phyloP scores from a whole-genome alignment of 768 basidiomycete species.

The Hydnomerulius pinastri region DNA sequence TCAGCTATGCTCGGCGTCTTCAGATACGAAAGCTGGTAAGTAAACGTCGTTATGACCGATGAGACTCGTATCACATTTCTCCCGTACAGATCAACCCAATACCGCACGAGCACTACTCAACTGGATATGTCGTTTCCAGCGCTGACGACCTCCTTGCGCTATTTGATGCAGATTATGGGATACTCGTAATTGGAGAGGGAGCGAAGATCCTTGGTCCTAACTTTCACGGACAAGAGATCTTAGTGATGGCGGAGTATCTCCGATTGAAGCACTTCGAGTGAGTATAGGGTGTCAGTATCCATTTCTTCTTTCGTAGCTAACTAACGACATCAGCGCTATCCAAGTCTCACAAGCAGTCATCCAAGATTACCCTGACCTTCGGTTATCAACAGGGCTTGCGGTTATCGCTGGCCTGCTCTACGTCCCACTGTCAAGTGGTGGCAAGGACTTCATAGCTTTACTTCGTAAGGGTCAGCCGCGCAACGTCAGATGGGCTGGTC shows the following conservation, averaged over 20 bases:
- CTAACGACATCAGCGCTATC: constrained; percentile 47
- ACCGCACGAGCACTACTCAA: constrained; percentile 56
- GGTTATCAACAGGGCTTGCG: constrained; percentile 58
- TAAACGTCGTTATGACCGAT: too few species aligned
- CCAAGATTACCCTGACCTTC: constrained; percentile 71
- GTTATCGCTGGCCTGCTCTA: constrained; percentile 73
- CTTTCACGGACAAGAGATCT: constrained; percentile 72
- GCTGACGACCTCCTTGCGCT: constrained; percentile 75
- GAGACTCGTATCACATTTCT: too few species aligned
- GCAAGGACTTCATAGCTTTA: constrained; percentile 81
- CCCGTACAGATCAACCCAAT: constrained; percentile 64
- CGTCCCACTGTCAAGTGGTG: constrained; percentile 71
- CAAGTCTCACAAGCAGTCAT: constrained; percentile 71
- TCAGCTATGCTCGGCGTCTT: constrained; percentile 75
- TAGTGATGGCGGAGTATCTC: constrained; percentile 80
- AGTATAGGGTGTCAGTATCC: constrained; percentile 26
- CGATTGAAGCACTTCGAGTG: constrained; percentile 71
- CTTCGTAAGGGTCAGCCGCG: constrained; percentile 72
- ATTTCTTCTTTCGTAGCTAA: background rate
- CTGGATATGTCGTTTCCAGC: constrained; percentile 79
- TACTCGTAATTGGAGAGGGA: constrained; percentile 71
- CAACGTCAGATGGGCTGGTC: constrained; percentile 80
- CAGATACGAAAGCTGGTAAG: constrained; percentile 75
- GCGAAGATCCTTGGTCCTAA: constrained; percentile 71
- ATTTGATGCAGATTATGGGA: constrained; percentile 79